These are phyloP conservation scores for Sodiomyces alkalinus DNA, from an alignment of 2,329 filamentous ascomycete species.

Conservation along the genomic window DNA sequence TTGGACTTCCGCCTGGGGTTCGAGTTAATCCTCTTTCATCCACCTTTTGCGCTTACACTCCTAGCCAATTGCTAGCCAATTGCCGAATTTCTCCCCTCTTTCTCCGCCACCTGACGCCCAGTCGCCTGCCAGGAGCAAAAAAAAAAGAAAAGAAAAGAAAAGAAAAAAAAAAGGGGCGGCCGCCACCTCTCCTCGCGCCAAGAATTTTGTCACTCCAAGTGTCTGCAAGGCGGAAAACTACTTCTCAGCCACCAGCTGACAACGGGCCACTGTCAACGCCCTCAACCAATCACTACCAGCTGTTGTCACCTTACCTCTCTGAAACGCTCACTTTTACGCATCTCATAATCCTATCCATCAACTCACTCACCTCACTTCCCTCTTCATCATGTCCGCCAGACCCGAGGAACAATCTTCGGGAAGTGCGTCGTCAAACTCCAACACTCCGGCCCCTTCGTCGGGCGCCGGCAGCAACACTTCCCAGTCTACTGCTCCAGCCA, in stretches of 20 bases:
- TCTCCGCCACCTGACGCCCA: too few relatives aligned
- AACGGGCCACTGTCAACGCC: background rate
- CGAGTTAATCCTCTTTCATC: too few relatives aligned
- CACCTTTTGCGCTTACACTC: too few relatives aligned
- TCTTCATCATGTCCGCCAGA: constrained; percentile 9
- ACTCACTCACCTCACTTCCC: background rate
- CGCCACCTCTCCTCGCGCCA: too few relatives aligned
- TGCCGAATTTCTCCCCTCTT: too few relatives aligned
- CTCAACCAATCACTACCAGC: background rate
- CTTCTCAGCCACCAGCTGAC: background rate
- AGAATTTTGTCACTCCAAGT: too few relatives aligned
- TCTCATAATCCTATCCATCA: background rate
- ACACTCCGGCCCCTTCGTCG: constrained; percentile 35
- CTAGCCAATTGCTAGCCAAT: too few relatives aligned
- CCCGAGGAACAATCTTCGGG: constrained; percentile 17
- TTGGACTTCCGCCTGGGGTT: too few relatives aligned
- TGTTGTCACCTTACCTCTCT: background rate
- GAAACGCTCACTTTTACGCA: background rate
- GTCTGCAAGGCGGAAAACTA: background rate
- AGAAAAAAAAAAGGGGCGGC: too few relatives aligned
- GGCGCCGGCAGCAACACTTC: constrained; percentile 27
- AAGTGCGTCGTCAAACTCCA: constrained; percentile 34
- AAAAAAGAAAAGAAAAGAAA: too few relatives aligned
- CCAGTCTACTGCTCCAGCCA: constrained; percentile 19
- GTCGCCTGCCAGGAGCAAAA: too few relatives aligned